Evolutionary conservation across 2,329 filamentous ascomycete species (phyloP), one percentile per base, ranked within the genome.

Genomic region (Cladophialophora chaetospira): DNA sequence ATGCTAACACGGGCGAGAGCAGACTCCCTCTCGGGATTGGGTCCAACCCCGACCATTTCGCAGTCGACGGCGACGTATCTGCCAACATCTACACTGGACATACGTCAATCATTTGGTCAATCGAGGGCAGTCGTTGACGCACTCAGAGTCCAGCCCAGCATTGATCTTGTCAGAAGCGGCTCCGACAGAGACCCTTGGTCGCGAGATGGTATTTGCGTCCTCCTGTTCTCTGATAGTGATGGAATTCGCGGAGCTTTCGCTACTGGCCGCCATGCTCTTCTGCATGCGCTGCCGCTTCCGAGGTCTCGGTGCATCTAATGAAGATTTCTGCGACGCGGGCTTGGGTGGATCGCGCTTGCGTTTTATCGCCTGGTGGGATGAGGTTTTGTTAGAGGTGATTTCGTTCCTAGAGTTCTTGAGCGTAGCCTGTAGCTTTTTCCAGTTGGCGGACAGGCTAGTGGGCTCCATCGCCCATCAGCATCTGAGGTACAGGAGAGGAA

Each of bases 61-160:
- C 94, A 99, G 76, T 99, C 94, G 44, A 99, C 84, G 17, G 89
- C 88, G 38, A 99, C 77, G 71, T 96, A 99, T 79, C 94, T 96
- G 49, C 93, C 94, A 17, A 92, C 77, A 51, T 91, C 83, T 31
- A 88, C 75, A 4, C 80, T 83, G 21, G 77, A 72, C 61, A 69
- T 65, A 5, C 15, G 35, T 59, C 17, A 57, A 46, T 23, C n/a
- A n/a, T 36, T n/a, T 35, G 8, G 13, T 17, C 21, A 42, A 13
- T 19, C 13, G 21, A 21, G 40, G 11, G 26, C 31, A 31, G 17
- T 5, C 11, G 21, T 19, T 8, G 26, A 62, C 60, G 44, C 29
- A 57, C 60, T 46, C 40, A 13, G 43, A 19, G 19, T 49, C 60
- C n/a, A 62, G 36, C 28, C 60, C 60, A 13, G 49, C 53, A 36